Evolutionary conservation across 2,329 filamentous ascomycete genomes (phyloP).

Genomic region (Hortaea sp.): DNA sequence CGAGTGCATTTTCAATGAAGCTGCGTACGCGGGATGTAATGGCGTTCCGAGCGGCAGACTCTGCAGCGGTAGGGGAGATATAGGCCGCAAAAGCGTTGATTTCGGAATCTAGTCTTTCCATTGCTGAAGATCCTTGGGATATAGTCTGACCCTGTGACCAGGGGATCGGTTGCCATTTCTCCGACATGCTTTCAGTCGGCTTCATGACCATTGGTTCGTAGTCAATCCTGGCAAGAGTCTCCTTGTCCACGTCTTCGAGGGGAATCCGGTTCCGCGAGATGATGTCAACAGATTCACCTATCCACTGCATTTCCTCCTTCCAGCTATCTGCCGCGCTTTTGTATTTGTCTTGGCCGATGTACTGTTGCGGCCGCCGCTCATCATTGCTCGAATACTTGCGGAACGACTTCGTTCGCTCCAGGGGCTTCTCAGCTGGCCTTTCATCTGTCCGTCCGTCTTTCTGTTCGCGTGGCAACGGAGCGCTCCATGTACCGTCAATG

Average conservation of each 20-base stretch:
- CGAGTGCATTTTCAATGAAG: conserved; percentile 13
- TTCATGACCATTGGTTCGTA: not conserved
- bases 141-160: not conserved
- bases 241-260: no score
- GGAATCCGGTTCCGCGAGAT: not conserved
- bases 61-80: conserved; percentile 32
- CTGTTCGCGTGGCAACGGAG: no score
- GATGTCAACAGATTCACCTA: not conserved
- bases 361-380: no score
- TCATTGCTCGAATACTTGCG: no score
- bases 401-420: no score
- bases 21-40: conserved; percentile 19
- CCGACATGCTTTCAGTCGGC: not conserved
- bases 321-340: not conserved
- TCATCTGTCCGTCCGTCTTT: no score
- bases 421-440: no score
- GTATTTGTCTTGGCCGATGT: no score
- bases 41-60: conserved; percentile 29
- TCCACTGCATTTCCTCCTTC: conserved; percentile 1
- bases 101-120: conserved; percentile 31
- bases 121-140: not conserved
- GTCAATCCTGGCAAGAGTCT: not conserved
- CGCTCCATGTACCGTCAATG: not conserved
- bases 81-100: conserved; percentile 37
- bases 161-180: not conserved